Percentiles rank a stretch among this genome's conserved stretches.
phyloP scores from a whole-genome alignment of 768 basidiomycete species.

The Lactarius akahatsu region DNA sequence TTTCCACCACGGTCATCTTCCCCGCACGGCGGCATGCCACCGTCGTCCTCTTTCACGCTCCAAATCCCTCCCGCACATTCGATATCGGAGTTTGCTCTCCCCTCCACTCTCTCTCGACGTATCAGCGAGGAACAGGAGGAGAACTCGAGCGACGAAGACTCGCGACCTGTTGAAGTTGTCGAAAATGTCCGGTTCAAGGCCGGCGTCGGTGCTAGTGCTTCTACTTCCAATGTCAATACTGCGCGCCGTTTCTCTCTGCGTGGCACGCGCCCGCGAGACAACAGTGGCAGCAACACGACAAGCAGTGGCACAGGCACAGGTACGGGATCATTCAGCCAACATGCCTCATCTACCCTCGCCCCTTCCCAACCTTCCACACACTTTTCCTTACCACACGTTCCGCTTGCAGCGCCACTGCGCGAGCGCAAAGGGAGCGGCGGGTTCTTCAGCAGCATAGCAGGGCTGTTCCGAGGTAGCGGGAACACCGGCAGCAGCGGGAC shows the following conservation, averaged over 20 bases:
- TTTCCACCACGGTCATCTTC: slow-evolving; percentile 29
- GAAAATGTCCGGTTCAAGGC: slow-evolving; percentile 27
- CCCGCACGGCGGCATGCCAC: slow-evolving; percentile 23
- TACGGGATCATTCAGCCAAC: slow-evolving; percentile 27
- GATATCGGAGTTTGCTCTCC: slow-evolving; percentile 42
- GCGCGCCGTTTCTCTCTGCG: slow-evolving; percentile 16
- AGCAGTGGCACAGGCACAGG: slow-evolving; percentile 27
- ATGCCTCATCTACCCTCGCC: slow-evolving; percentile 9
- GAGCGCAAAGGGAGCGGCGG: slow-evolving; percentile 22
- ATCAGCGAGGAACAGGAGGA: slow-evolving; percentile 31
- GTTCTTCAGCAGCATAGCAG: slow-evolving; percentile 28
- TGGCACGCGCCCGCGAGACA: slow-evolving; percentile 4
- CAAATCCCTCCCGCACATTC: slow-evolving; percentile 55
- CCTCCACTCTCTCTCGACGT: slow-evolving; percentile 33
- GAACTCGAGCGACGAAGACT: slow-evolving; percentile 21
- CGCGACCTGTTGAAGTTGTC: slow-evolving; percentile 24
- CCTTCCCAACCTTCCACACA: slow-evolving; percentile 5
- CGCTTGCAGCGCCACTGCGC: background rate
- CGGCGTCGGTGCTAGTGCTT: background rate
- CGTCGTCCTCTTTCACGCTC: slow-evolving; percentile 31
- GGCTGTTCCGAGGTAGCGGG: slow-evolving; percentile 23
- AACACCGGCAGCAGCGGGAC: background rate
- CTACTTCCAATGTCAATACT: background rate
- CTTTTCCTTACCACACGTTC: background rate
- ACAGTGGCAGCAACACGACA: slow-evolving; percentile 20